phyloP scores from a whole-genome alignment of 2,329 filamentous ascomycete species.

The Rasamsonia emersonii region DNA sequence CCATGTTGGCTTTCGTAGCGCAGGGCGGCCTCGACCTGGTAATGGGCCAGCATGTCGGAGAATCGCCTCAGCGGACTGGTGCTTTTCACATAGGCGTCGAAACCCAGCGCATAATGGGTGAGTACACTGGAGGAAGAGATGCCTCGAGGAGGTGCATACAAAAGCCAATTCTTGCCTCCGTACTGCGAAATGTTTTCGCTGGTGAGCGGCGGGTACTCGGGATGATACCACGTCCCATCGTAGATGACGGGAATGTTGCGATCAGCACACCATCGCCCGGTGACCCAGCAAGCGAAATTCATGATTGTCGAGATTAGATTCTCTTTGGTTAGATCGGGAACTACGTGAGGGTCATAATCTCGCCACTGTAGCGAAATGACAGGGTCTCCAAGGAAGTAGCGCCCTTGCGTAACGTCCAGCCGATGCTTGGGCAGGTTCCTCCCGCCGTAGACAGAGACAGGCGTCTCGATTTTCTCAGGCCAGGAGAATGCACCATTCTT shows the following conservation, averaged over 20 bases:
- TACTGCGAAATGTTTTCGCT: slow-evolving; percentile 35
- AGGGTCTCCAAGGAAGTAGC: slow-evolving; percentile 34
- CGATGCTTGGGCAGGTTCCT: slow-evolving; percentile 15
- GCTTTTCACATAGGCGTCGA: slow-evolving; percentile 47
- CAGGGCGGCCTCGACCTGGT: slow-evolving; percentile 56
- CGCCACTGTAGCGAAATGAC: slow-evolving; percentile 27
- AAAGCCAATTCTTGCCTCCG: slow-evolving; percentile 30
- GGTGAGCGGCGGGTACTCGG: slow-evolving; percentile 31
- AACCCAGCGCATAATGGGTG: slow-evolving; percentile 43
- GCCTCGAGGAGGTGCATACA: slow-evolving; percentile 26
- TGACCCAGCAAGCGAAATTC: slow-evolving; percentile 42
- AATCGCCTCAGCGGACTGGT: slow-evolving; percentile 56
- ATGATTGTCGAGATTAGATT: slow-evolving; percentile 43
- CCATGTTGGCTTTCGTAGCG: slow-evolving; percentile 45
- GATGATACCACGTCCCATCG: slow-evolving; percentile 29
- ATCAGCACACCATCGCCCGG: slow-evolving; percentile 26
- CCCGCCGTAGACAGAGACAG: slow-evolving; percentile 20
- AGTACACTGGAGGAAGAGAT: slow-evolving; percentile 40
- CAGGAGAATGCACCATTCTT: slow-evolving; percentile 34
- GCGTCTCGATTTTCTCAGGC: slow-evolving; percentile 10
- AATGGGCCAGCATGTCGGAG: slow-evolving; percentile 53
- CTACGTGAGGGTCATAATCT: slow-evolving; percentile 26
- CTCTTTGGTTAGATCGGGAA: slow-evolving; percentile 27
- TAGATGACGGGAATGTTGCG: slow-evolving; percentile 29
- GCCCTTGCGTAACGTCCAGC: slow-evolving; percentile 20